These are phyloP conservation scores for barrel medic (Medicago truncatula) DNA, from an alignment of 306 rosid genomes.

Conservation along the genomic window DNA sequence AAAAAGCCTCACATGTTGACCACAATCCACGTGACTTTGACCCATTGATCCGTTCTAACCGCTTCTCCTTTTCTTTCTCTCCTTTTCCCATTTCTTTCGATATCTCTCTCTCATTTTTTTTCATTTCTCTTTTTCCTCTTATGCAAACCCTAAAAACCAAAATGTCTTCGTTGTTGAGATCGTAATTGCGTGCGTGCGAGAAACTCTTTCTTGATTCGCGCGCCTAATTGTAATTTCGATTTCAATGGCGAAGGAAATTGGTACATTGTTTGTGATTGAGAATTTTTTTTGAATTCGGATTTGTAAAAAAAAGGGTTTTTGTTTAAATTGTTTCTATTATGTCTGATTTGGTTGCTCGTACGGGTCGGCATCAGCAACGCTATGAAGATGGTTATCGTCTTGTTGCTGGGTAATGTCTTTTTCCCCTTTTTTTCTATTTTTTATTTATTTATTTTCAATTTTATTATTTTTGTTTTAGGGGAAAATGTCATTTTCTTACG, in stretches of 20 bases:
- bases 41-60: slow-evolving; percentile 61
- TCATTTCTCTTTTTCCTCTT: slow-evolving; percentile 5
- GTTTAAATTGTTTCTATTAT: slow-evolving; percentile 42
- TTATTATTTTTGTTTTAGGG: neutral
- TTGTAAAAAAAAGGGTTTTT: slow-evolving; percentile 7
- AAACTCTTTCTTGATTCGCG: slow-evolving; percentile 29
- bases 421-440: neutral
- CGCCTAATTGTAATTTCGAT: neutral
- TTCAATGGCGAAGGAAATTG: slow-evolving; percentile 31
- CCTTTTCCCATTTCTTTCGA: slow-evolving; percentile 22
- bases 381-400: slow-evolving; percentile 84
- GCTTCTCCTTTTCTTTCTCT: slow-evolving; percentile 37
- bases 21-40: slow-evolving; percentile 50
- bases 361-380: slow-evolving; percentile 87
- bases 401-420: slow-evolving; percentile 69
- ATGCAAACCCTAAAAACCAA: slow-evolving; percentile 42
- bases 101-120: slow-evolving; percentile 32
- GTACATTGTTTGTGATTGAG: neutral
- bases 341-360: slow-evolving; percentile 89
- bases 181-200: slow-evolving; percentile 43
- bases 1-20: slow-evolving; percentile 40
- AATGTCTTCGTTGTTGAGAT: slow-evolving; percentile 30
- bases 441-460: neutral
- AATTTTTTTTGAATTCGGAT: neutral
- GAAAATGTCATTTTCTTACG: slow-evolving; percentile 40